Conservation (phyloP, 495 filamentous ascomycete genomes). For the Hypoxylon cercidicola region DNA sequence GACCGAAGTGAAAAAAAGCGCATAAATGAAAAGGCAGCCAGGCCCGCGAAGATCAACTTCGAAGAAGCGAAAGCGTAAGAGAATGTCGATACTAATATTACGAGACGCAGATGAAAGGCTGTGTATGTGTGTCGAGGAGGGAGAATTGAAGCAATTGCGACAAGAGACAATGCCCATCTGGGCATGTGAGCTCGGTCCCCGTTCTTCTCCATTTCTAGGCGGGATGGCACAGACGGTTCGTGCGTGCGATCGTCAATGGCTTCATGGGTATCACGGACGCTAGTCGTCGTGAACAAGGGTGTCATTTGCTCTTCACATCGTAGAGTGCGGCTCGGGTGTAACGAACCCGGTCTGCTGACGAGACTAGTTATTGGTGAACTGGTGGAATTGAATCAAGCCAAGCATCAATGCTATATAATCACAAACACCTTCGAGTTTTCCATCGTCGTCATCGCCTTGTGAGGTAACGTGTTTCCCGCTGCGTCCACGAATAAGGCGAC, state of each 20-base stretch:
- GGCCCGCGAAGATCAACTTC: conserved; percentile 49
- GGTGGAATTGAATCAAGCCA: background rate
- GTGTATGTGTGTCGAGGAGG: conserved; percentile 13
- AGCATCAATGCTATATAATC: no score
- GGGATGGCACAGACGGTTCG: conserved; percentile 31
- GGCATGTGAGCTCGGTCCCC: conserved; percentile 1
- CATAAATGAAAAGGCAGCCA: conserved; percentile 37
- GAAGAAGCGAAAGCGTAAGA: conserved; percentile 39
- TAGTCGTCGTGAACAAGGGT: conserved; percentile 29
- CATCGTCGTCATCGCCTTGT: no score
- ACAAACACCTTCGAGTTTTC: no score
- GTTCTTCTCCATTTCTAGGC: background rate
- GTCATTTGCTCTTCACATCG: conserved; percentile 14
- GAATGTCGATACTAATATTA: conserved; percentile 11
- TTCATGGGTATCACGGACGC: conserved; percentile 32
- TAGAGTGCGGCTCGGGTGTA: conserved; percentile 3
- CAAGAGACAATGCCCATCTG: background rate
- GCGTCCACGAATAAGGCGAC: no score
- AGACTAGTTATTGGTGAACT: conserved; percentile 20
- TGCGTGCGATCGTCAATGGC: conserved; percentile 33
- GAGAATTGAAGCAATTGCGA: conserved; percentile 8
- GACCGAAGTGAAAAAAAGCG: conserved; percentile 7
- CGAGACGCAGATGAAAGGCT: conserved; percentile 8
- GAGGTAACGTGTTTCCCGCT: no score
- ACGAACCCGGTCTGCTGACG: conserved; percentile 7